Percentiles rank a stretch among this genome's conserved stretches.
phyloP scores from a whole-genome alignment of 2,329 filamentous ascomycete genomes.

The Geosmithia flava region DNA sequence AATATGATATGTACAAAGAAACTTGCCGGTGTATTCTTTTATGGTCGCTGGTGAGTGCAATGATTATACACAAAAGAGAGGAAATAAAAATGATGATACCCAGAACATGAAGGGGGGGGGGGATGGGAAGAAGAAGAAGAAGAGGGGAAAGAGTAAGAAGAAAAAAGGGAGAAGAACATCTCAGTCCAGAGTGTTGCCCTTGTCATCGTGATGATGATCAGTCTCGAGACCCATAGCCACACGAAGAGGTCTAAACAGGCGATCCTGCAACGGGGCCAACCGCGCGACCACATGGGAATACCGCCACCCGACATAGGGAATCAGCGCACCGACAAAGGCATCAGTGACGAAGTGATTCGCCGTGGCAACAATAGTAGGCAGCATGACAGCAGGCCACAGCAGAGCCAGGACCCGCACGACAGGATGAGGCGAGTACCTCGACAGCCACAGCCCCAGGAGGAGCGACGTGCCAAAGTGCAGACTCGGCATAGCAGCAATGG shows the following conservation, averaged over 20 bases:
- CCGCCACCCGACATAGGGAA: constrained; percentile 21
- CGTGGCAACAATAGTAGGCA: constrained; percentile 24
- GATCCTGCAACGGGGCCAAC: constrained; percentile 15
- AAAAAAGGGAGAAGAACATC: neutral
- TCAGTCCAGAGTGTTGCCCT: neutral
- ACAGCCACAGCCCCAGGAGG: constrained; percentile 19
- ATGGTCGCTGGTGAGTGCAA: neutral
- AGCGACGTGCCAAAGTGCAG: constrained; percentile 30
- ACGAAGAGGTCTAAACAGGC: constrained; percentile 10
- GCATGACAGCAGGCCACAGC: constrained; percentile 29
- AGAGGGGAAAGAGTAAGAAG: neutral
- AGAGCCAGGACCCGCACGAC: constrained; percentile 20
- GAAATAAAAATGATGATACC: too few species aligned
- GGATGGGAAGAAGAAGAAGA: too few species aligned
- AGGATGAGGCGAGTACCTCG: constrained; percentile 25
- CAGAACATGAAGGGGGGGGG: too few species aligned
- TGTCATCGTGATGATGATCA: neutral
- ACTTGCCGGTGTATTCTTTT: neutral
- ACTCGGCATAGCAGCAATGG: constrained; percentile 35
- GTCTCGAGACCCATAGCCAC: neutral
- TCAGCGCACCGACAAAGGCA: constrained; percentile 18
- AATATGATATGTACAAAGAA: neutral
- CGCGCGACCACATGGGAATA: constrained; percentile 12
- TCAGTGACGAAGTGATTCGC: constrained; percentile 26
- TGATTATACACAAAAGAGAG: too few species aligned